phyloP scores from a whole-genome alignment of 106 monocot species.

The Dendrobium officinale region DNA sequence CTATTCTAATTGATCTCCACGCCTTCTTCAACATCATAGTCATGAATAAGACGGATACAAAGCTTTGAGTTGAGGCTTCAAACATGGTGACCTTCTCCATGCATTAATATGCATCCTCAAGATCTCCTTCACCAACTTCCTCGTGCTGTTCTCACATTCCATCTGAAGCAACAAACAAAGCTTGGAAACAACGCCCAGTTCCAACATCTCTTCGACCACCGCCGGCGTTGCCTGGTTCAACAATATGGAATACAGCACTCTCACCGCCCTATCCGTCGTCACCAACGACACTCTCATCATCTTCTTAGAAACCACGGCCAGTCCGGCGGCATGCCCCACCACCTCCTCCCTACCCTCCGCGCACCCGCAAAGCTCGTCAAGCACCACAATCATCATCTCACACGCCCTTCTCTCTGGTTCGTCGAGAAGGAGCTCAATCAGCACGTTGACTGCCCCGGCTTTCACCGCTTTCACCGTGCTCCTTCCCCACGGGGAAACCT shows the following conservation, averaged over 20 bases:
- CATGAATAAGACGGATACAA: slow-evolving; percentile 16
- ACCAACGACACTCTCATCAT: slow-evolving; percentile 42
- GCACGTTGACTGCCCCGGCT: slow-evolving; percentile 32
- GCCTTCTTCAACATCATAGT: too few relatives aligned
- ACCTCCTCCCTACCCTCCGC: slow-evolving; percentile 44
- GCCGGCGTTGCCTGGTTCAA: slow-evolving; percentile 24
- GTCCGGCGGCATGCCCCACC: slow-evolving; percentile 37
- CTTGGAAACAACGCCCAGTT: slow-evolving; percentile 53
- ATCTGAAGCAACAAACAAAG: slow-evolving; percentile 30
- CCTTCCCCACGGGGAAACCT: slow-evolving; percentile 19
- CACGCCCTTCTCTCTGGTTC: slow-evolving; percentile 28
- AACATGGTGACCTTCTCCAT: slow-evolving; percentile 63
- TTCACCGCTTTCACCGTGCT: slow-evolving; percentile 28
- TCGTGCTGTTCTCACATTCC: slow-evolving; percentile 30
- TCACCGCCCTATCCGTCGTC: slow-evolving; percentile 33
- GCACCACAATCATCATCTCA: slow-evolving; percentile 31
- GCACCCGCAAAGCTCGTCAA: slow-evolving; percentile 32
- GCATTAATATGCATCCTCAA: slow-evolving; percentile 49
- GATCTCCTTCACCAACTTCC: slow-evolving; percentile 53
- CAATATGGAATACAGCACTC: slow-evolving; percentile 24
- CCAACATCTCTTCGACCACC: slow-evolving; percentile 53
- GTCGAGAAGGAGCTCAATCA: slow-evolving; percentile 30
- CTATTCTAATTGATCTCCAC: too few relatives aligned
- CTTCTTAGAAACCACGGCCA: slow-evolving; percentile 55
- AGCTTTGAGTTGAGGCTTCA: slow-evolving; percentile 20